phyloP scores from a whole-genome alignment of 2,329 filamentous ascomycete species.

The Biscogniauxia mediterranea region DNA sequence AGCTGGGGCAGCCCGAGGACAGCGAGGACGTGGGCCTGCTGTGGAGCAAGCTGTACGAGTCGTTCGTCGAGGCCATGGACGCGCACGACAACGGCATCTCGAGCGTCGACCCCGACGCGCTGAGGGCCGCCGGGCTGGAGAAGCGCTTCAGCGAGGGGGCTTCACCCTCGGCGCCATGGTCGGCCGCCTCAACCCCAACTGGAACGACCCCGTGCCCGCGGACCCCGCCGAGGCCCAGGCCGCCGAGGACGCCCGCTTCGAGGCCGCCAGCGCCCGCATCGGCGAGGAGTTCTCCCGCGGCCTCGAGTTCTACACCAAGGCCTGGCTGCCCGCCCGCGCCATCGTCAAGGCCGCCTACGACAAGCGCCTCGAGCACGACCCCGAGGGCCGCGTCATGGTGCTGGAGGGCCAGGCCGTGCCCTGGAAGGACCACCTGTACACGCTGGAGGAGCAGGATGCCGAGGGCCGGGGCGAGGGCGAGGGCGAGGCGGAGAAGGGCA shows the following conservation, averaged over 20 bases:
- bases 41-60: slow-evolving; percentile 85
- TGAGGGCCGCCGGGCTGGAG: slow-evolving; percentile 69
- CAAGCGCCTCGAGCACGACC: slow-evolving; percentile 64
- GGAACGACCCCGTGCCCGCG: slow-evolving; percentile 63
- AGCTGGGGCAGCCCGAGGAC: slow-evolving; percentile 54
- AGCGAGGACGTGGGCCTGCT: slow-evolving; percentile 69
- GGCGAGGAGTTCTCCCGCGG: slow-evolving; percentile 85
- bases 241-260: slow-evolving; percentile 79
- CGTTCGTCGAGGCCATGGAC: slow-evolving; percentile 93
- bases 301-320: slow-evolving; percentile 68
- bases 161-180: slow-evolving; percentile 86
- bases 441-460: slow-evolving; percentile 65
- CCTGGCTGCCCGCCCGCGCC: slow-evolving; percentile 85
- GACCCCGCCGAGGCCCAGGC: slow-evolving; percentile 61
- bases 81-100: slow-evolving; percentile 96
- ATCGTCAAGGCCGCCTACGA: slow-evolving; percentile 76
- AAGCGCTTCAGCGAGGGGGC: slow-evolving; percentile 82
- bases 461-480: slow-evolving; percentile 33
- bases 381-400: slow-evolving; percentile 76
- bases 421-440: slow-evolving; percentile 96
- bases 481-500: slow-evolving; percentile 41
- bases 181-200: slow-evolving; percentile 73
- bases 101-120: slow-evolving; percentile 68
- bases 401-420: slow-evolving; percentile 76
- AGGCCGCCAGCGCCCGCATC: slow-evolving; percentile 74